These are phyloP conservation scores for Penicillium sp. DNA, from an alignment of 2,329 filamentous ascomycete genomes.

Conservation along the genomic window DNA sequence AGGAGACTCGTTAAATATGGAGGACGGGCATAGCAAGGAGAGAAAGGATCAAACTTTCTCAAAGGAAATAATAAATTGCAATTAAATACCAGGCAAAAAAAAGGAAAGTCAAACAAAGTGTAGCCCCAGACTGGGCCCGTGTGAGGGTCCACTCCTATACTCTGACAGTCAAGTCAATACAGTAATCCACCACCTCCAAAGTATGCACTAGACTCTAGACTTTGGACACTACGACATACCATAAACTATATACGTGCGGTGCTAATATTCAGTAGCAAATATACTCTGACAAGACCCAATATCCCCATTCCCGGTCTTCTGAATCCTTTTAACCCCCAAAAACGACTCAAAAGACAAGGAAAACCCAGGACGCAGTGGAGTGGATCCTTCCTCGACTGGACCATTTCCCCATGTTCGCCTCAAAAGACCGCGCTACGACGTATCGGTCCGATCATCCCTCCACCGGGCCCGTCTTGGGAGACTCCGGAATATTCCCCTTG, in stretches of 20 bases:
- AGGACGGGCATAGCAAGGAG: no score
- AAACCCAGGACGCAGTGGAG: background rate
- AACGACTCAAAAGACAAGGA: background rate
- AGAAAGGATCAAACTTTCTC: no score
- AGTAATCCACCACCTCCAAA: background rate
- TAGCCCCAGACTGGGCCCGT: slow-evolving; percentile 17
- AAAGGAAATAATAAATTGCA: no score
- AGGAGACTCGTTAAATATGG: background rate
- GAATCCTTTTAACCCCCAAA: background rate
- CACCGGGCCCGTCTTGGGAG: slow-evolving; percentile 9
- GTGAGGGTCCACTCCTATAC: slow-evolving; percentile 13
- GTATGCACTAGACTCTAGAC: background rate
- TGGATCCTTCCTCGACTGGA: slow-evolving; percentile 4
- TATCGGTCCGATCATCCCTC: slow-evolving; percentile 21
- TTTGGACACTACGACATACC: background rate
- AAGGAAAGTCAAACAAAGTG: slow-evolving; percentile 3
- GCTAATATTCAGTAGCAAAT: no score
- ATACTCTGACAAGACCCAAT: background rate
- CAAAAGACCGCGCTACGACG: slow-evolving; percentile 13
- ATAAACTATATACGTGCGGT: background rate
- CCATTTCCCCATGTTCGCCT: slow-evolving; percentile 26
- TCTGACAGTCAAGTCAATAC: background rate
- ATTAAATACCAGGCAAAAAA: slow-evolving; percentile 1
- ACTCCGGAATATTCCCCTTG: slow-evolving; percentile 26
- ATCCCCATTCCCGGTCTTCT: background rate